Evolutionary conservation across 106 monocot species (phyloP), one percentile per base, ranked within the genome.

Genomic region (Gastrodia elata): DNA sequence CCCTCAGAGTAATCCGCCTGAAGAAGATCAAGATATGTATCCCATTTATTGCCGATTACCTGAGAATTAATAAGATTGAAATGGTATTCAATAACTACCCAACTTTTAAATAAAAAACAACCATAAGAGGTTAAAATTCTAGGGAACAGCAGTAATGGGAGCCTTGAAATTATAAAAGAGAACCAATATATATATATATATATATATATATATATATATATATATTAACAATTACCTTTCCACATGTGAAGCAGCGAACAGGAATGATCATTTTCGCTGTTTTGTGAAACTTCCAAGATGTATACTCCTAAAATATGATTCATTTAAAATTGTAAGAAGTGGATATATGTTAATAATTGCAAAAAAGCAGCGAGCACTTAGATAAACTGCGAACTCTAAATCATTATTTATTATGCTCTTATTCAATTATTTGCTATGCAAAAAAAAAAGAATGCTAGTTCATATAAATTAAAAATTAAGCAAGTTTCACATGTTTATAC

Each of bases 171-270:
- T n/a, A 1, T 20, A 5, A 16, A 20, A 22, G n/a, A 5, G 22
- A 55, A 55, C 4, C 55, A 55, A 55, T 5, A 55, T 20, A 1
- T n/a, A 1, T 55, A 55, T 5, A 55, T n/a, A 55, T 5, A 22
- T 22, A 22, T 27, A 8, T 8, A 30, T 28, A 10, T 37, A 6
- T 6, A 0, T 38, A 38, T 67, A 1, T n/a, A 71, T 28, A 28
- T 6, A 1, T 30, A 40, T 1, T 28, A 41, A 13, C 15, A 2
- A 27, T 9, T 5, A 85, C 89, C 81, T 89, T 89, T 25, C 89
- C 89, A 52, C 89, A 89, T 73, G 89, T 89, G 84, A 86, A 89
- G 75, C 89, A 89, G n/a, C 89, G 86, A 24, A 89, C 89, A 14
- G 89, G 89, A 79, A 89, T 89, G 73, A 89, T 89, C 89, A 89